Conservation (phyloP, 2,329 filamentous ascomycete genomes). For the Phaeosphaeriaceae sp. region DNA sequence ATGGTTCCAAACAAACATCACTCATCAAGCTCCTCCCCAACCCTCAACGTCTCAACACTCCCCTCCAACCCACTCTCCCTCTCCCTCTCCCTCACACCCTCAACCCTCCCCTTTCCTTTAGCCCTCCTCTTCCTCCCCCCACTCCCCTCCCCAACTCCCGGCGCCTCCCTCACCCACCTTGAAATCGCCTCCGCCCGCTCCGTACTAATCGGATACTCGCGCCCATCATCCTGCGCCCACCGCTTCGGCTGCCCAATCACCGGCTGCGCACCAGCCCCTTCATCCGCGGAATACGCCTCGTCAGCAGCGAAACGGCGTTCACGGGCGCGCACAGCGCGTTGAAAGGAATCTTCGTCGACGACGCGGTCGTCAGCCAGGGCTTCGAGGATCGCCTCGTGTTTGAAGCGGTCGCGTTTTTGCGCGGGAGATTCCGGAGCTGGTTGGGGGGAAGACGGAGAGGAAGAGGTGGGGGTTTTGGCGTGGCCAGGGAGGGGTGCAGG, state of each 20-base stretch:
- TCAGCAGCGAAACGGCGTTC: slow-evolving; percentile 64
- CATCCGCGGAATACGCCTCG: slow-evolving; percentile 56
- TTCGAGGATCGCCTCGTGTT: slow-evolving; percentile 70
- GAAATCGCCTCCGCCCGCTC: slow-evolving; percentile 73
- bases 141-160: slow-evolving; percentile 43
- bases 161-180: slow-evolving; percentile 67
- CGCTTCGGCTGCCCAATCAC: slow-evolving; percentile 52
- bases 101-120: slow-evolving; percentile 30
- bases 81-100: not conserved
- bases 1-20: not conserved
- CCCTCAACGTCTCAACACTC: slow-evolving; percentile 25
- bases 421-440: slow-evolving; percentile 61
- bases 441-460: not conserved
- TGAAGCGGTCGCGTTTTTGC: slow-evolving; percentile 64
- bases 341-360: slow-evolving; percentile 70
- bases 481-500: slow-evolving; percentile 52
- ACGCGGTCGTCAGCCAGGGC: slow-evolving; percentile 72
- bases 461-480: slow-evolving; percentile 8
- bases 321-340: slow-evolving; percentile 66
- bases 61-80: slow-evolving; percentile 21
- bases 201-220: slow-evolving; percentile 73
- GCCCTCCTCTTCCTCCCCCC: slow-evolving; percentile 46
- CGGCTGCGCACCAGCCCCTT: slow-evolving; percentile 5
- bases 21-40: slow-evolving; percentile 27
- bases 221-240: slow-evolving; percentile 69